Evolutionary conservation across 441 rosid species (phyloP), one percentile per base, ranked within the genome.

Genomic region (Erodium trifolium): DNA sequence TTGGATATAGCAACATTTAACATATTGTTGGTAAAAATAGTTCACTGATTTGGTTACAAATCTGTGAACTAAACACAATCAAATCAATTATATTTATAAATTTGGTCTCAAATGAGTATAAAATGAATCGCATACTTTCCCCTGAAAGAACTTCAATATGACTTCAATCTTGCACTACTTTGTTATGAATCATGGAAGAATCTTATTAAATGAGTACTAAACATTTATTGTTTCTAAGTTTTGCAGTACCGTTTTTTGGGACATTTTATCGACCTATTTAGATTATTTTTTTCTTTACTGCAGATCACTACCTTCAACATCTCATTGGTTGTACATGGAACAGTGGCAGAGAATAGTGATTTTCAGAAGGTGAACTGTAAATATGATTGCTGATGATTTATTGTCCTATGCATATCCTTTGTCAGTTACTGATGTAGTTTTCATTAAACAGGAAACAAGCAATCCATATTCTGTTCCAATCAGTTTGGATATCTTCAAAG

Each of bases 251-350:
- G 49, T 41, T 43, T 43, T 9, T 43, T 43, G 49, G 12, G 0
- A 55, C 10, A 17, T 55, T 17, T 16, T 55, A 9, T 55, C 16
- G 62, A 55, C 62, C 62, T 55, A 17, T 2, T 55, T 55, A 55
- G 62, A 55, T 55, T 23, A 23, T 16, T 55, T 55, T 55, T 65
- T 67, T 34, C 37, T 16, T 41, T 67, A 63, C 31, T 67, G 77
- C 91, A 93, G 97, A 83, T 93, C 71, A 87, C 87, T 65, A 93
- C 98, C 73, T 93, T 93, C 82, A 87, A 91, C 79, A 89, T 93
- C 72, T 84, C 89, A 34, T 68, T 86, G 84, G 95, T 93, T 62
- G 97, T 89, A 79, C 98, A 80, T 69, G 97, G 98, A 68, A 89
- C 96, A 69, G 76, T 91, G 51, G 85, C 96, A 7, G 98, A 91